Conservation (phyloP, 805 yeast genomes). For the Candida nemodendra region DNA sequence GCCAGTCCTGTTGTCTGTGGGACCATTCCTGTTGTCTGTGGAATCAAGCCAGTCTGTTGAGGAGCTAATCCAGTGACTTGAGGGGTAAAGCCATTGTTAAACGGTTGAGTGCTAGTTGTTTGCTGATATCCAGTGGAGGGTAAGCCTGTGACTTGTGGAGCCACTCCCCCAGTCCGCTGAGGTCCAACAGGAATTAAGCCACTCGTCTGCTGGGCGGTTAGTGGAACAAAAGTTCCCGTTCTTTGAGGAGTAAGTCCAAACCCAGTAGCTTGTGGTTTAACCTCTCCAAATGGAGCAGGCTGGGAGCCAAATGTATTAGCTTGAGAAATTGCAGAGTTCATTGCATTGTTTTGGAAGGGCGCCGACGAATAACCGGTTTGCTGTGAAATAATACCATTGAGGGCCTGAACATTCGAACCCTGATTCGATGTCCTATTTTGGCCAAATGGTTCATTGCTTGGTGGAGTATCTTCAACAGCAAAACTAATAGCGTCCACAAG, state of each 20-base stretch:
- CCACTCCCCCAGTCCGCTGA: constrained; percentile 22
- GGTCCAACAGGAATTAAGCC: constrained; percentile 25
- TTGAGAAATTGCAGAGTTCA: constrained; percentile 36
- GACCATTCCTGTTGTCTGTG: constrained; percentile 10
- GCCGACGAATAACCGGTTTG: constrained; percentile 27
- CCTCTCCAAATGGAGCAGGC: constrained; percentile 4
- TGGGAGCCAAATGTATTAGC: constrained; percentile 31
- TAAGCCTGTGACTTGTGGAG: constrained; percentile 42
- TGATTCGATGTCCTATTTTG: constrained; percentile 22
- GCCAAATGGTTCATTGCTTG: constrained; percentile 10
- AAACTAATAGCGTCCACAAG: constrained; percentile 88
- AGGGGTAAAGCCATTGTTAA: constrained; percentile 51
- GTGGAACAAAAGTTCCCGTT: constrained; percentile 63
- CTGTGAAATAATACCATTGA: constrained; percentile 31
- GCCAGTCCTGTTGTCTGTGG: constrained; percentile 23
- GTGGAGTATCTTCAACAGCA: constrained; percentile 55
- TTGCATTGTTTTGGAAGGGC: constrained; percentile 55
- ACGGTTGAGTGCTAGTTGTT: too few relatives aligned
- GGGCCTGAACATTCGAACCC: constrained; percentile 32
- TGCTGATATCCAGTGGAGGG: too few relatives aligned
- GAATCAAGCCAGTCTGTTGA: constrained; percentile 31
- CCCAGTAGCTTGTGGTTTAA: constrained; percentile 55
- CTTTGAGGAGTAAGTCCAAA: constrained; percentile 36
- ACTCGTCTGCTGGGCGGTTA: constrained; percentile 33
- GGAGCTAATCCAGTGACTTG: constrained; percentile 35